These are phyloP conservation scores for Leucosporidium creatinivorum DNA, from an alignment of 768 basidiomycete genomes.

Conservation along the genomic window DNA sequence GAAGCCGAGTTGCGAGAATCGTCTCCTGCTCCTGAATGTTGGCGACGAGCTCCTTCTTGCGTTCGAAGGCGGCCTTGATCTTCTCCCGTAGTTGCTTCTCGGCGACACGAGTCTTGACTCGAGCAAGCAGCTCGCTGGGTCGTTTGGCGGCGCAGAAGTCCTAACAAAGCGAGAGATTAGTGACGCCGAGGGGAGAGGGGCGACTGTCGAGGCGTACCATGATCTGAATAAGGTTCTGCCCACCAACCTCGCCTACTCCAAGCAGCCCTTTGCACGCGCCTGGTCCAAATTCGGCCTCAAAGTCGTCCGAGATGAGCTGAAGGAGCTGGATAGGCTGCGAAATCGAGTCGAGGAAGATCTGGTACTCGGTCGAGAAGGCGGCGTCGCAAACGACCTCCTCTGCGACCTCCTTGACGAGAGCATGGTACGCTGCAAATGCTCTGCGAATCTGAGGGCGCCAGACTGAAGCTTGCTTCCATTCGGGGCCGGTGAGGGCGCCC, in stretches of 20 bases:
- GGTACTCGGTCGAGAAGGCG: constrained; percentile 23
- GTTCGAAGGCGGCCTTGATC: background rate
- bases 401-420: constrained; percentile 19
- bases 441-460: constrained; percentile 27
- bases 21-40: constrained; percentile 4
- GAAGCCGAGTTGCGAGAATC: background rate
- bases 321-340: constrained; percentile 29
- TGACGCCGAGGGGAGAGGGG: background rate
- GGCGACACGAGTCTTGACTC: constrained; percentile 24
- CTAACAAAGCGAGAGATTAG: no score
- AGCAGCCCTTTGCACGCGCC: constrained; percentile 25
- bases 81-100: constrained; percentile 28
- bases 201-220: constrained; percentile 1
- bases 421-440: constrained; percentile 27
- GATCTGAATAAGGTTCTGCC: constrained; percentile 26
- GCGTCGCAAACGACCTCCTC: constrained; percentile 24
- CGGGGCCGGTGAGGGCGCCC: constrained; percentile 11
- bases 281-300: constrained; percentile 28
- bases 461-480: constrained; percentile 16
- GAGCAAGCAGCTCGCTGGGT: constrained; percentile 21
- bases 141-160: constrained; percentile 22
- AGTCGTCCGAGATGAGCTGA: constrained; percentile 31
- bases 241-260: constrained; percentile 27
- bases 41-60: constrained; percentile 13
- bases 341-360: constrained; percentile 31